Base-by-base conservation (phyloP, 2,329 filamentous ascomycete species). In the Reticulascus tulasneorum region DNA sequence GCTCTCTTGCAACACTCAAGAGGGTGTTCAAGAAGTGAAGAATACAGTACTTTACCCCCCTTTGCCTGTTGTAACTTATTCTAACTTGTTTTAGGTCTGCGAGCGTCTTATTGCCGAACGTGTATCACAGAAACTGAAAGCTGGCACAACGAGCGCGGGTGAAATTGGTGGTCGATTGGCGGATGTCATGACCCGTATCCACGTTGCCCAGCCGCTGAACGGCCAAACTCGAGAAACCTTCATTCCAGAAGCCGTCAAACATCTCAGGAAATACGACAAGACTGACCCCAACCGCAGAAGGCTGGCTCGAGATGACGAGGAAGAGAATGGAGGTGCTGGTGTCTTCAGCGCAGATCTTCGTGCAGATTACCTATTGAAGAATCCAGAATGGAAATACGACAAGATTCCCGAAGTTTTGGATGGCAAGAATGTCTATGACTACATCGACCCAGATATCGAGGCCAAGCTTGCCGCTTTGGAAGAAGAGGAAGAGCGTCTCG, bases 401-500 rank as follows among this genome's bases (percentile, higher is more conserved):
- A 88, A 86, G 66, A 86, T 97, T 37, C 93, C 93, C 21, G 93
- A 98, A 64, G 75, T 96, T 31, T 85, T 90, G 62, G 82, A 97
- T 56, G 93, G 93, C 63, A 90, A 91, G 75, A 98, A 98, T 62
- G 86, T 98, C 39, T 93, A 91, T 67, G 93, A 98, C 64, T 98
- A 87, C 62, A 81, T 98, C 55, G 93, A 97, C 55, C 90, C 91
- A 2, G 94, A 98, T 37, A 98, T 98, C 57, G 93, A 95, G 55
- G 77, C 81, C 49, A 97, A 95, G 71, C 77, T 98, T 32, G 82
- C 84, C 33, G 88, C 88, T 37, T 75, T 98, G 22, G 93, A 98
- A 63, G 90, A 90, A 45, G 94, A 98, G 58, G 93, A 98, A 62
- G 91, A 95, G 67, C 84, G 84, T 52, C 78, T 97, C 11, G 85